Evolutionary conservation across 2,329 filamentous ascomycete genomes (phyloP).

Genomic region (Aspergillus sp.): DNA sequence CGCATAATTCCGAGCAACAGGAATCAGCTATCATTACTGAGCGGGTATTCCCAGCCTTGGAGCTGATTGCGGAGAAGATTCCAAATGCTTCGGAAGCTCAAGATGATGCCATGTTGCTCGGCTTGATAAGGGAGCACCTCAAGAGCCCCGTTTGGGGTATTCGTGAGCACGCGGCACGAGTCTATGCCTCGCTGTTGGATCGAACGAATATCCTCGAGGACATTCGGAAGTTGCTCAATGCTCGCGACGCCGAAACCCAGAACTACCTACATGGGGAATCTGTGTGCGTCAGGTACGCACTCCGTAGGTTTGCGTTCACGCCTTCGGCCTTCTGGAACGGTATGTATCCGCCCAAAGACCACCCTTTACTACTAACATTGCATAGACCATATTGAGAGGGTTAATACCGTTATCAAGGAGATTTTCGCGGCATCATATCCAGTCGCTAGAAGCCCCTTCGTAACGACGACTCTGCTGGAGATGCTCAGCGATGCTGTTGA

Average conservation of each 20-base stretch:
- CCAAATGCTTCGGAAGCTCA: slow-evolving; percentile 37
- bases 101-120: slow-evolving; percentile 38
- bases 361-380: slow-evolving; percentile 13
- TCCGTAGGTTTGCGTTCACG: slow-evolving; percentile 40
- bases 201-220: slow-evolving; percentile 37
- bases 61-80: slow-evolving; percentile 50
- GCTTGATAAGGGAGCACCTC: slow-evolving; percentile 43
- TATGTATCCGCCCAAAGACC: slow-evolving; percentile 22
- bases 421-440: slow-evolving; percentile 34
- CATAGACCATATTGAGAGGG: slow-evolving; percentile 35
- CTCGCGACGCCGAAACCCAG: slow-evolving; percentile 29
- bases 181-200: slow-evolving; percentile 45
- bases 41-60: slow-evolving; percentile 51
- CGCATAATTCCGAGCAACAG: slow-evolving; percentile 22
- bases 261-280: slow-evolving; percentile 48
- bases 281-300: slow-evolving; percentile 44
- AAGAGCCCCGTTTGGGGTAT: slow-evolving; percentile 51
- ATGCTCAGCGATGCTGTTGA: slow-evolving; percentile 43
- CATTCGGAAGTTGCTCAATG: slow-evolving; percentile 31
- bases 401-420: slow-evolving; percentile 31
- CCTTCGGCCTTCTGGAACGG: slow-evolving; percentile 41
- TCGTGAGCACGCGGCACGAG: slow-evolving; percentile 51
- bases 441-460: slow-evolving; percentile 38
- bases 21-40: slow-evolving; percentile 45
- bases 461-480: slow-evolving; percentile 41